Base-by-base conservation (phyloP, 116 monocot genomes). In the Phalaenopsis hybrid region DNA sequence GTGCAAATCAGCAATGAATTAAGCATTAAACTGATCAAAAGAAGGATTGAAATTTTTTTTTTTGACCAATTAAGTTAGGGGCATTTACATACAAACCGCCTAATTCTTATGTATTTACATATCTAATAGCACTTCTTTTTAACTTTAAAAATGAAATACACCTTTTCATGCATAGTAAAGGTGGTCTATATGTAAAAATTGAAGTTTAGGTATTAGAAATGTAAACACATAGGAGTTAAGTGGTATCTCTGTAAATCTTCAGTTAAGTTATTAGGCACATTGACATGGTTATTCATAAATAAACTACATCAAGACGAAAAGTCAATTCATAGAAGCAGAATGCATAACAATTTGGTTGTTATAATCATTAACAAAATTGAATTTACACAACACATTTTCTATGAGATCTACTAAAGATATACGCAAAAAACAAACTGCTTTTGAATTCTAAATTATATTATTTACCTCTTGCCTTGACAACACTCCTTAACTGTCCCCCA, bases 401-500 rank as follows among this genome's bases (percentile, higher is more conserved):
- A 33, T 2, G 13, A 70, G 34, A 34, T 13, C 7, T 37, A 70
- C 11, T 70, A 31, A 33, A 4, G 34, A 37, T 23, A 70, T 34
- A 70, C 15, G 34, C 8, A 11, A 70, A 70, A 8, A 8, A 10
- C 33, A 70, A 70, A 31, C 21, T 5, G 21, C 13, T 11, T 11
- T 70, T 70, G 12, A 70, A 34, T 70, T 70, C 28, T 37, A 9
- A 70, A 51, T 25, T 77, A 77, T 28, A 6, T 70, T 33, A 72
- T 41, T 16, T 89, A 98, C 98, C 93, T 89, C 81, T 88, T 78
- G 98, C 91, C 83, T 94, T 98, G 44, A 98, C 95, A 75, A 93
- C 86, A 84, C 95, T 95, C 81, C 84, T 89, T 45, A 95, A 79
- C 85, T 98, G 93, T 9, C 98, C 98, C 12, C 98, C 98, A 89